Conservation (phyloP, 768 basidiomycete species). For the Pisolithus albus region DNA sequence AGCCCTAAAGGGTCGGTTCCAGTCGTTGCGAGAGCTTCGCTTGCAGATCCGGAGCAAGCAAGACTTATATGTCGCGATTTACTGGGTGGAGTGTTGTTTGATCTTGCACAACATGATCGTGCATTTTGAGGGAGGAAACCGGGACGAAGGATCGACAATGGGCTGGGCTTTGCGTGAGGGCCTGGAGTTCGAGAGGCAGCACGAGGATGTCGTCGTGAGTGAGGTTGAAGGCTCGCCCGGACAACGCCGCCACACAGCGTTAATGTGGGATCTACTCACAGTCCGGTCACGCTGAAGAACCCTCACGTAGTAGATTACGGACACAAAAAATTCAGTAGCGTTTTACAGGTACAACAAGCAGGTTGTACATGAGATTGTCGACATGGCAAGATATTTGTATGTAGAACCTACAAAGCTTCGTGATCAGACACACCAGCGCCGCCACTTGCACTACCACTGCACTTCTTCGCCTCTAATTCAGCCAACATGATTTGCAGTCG, state of each 20-base stretch:
- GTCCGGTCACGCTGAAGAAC: not conserved
- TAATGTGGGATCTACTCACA: not conserved
- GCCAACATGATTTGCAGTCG: no score
- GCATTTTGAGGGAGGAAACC: not conserved
- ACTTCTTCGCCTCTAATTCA: no score
- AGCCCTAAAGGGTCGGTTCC: not conserved
- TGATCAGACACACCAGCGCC: no score
- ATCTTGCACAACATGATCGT: not conserved
- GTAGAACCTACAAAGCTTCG: no score
- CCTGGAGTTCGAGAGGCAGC: not conserved
- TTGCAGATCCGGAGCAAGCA: not conserved
- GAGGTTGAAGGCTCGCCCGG: not conserved
- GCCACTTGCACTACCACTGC: no score
- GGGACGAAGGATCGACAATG: not conserved
- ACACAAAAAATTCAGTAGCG: no score
- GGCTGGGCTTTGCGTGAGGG: not conserved
- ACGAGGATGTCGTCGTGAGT: not conserved
- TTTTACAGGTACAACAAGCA: no score
- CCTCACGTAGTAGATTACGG: not conserved
- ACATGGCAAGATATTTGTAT: no score
- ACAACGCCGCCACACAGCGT: not conserved
- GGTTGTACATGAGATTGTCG: no score
- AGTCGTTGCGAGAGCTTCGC: not conserved
- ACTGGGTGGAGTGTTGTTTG: not conserved
- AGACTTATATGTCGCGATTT: not conserved